phyloP scores from a whole-genome alignment of 2,329 filamentous ascomycete species.

The Sclerotinia glacialis region DNA sequence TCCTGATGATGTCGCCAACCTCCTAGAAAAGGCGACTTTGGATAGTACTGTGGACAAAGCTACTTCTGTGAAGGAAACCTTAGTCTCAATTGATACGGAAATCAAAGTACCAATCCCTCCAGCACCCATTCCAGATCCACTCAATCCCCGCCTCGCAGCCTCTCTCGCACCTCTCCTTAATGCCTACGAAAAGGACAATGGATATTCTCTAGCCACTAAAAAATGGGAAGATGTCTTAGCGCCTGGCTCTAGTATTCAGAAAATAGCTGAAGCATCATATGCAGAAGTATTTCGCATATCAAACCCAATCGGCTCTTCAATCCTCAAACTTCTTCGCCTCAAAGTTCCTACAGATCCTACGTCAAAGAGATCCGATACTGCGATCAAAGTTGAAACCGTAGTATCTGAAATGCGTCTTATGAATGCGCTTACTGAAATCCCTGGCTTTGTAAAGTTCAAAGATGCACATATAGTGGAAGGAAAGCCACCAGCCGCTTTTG shows the following conservation, averaged over 20 bases:
- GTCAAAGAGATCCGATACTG: conserved; percentile 27
- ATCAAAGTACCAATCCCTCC: background rate
- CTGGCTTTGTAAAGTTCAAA: conserved; percentile 65
- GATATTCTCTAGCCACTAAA: conserved; percentile 19
- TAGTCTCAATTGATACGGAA: background rate
- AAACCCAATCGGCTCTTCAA: conserved; percentile 58
- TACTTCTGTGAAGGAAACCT: background rate
- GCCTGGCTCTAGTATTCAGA: conserved; percentile 52
- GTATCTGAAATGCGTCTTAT: conserved; percentile 61
- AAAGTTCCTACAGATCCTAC: conserved; percentile 35
- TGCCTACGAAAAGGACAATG: conserved; percentile 29
- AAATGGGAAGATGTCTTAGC: conserved; percentile 58
- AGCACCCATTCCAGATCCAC: background rate
- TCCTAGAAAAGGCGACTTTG: background rate
- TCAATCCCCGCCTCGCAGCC: conserved; percentile 10
- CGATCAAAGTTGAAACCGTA: conserved; percentile 46
- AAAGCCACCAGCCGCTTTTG: conserved; percentile 50
- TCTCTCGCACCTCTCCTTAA: conserved; percentile 29
- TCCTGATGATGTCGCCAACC: background rate
- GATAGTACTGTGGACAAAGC: background rate
- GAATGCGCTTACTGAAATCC: conserved; percentile 61
- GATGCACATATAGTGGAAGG: conserved; percentile 60
- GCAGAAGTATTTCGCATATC: conserved; percentile 64
- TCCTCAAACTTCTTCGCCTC: conserved; percentile 63
- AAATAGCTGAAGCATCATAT: conserved; percentile 66